phyloP scores from a whole-genome alignment of 371 early-diverging fungal species.

The Sporodiniella umbellata region DNA sequence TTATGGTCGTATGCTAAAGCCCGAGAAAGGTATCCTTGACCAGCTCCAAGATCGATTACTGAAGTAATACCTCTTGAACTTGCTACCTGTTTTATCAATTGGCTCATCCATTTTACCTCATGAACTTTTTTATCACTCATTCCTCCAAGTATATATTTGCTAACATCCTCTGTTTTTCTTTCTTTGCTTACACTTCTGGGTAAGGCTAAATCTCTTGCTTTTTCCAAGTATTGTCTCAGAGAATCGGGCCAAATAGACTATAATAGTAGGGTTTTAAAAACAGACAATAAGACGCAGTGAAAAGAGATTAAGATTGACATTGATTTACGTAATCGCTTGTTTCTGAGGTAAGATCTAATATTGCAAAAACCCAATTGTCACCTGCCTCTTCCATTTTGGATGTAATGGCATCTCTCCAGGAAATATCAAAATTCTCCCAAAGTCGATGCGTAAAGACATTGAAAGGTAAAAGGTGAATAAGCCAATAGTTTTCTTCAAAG shows the following conservation, averaged over 20 bases:
- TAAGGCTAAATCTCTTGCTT: conserved; percentile 14
- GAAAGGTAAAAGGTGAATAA: conserved; percentile 50
- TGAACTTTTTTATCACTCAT: conserved; percentile 77
- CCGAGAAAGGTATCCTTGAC: conserved; percentile 76
- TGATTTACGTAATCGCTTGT: conserved; percentile 17
- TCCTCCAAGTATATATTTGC: conserved; percentile 47
- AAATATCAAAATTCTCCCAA: conserved; percentile 43
- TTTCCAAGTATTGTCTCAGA: conserved; percentile 10
- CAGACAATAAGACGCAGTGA: too few species aligned
- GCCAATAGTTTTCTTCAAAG: conserved; percentile 29
- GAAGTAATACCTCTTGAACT: conserved; percentile 34
- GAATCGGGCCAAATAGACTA: conserved; percentile 25
- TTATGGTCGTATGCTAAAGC: conserved; percentile 67
- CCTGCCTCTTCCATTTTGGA: conserved; percentile 12
- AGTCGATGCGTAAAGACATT: conserved; percentile 48
- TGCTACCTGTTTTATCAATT: conserved; percentile 51
- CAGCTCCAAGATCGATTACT: conserved; percentile 70
- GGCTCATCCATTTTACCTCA: conserved; percentile 65
- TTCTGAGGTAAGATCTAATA: conserved; percentile 17
- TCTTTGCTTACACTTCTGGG: conserved; percentile 9
- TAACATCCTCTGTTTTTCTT: not conserved
- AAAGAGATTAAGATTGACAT: not conserved
- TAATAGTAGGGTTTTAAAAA: too few species aligned
- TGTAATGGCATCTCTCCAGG: conserved; percentile 45
- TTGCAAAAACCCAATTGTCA: conserved; percentile 13